Base-by-base conservation (phyloP, 2,329 filamentous ascomycete species). In the Pseudopithomyces maydicus region DNA sequence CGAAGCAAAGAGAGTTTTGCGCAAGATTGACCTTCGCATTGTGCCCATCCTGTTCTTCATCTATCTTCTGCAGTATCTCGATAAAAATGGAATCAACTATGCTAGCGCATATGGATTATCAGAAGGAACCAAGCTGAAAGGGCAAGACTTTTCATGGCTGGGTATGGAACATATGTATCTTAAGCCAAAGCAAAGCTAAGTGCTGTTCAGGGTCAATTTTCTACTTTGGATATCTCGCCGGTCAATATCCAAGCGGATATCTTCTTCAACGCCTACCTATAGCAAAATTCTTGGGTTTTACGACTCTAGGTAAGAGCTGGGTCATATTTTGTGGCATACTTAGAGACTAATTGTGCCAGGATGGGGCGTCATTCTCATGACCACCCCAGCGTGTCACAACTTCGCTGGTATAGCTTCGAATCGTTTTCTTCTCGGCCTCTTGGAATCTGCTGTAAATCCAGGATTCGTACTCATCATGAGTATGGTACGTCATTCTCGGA, bases 81-180 rank as follows among this genome's bases (percentile, higher is more conserved):
- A 79, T 56, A 79, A 79, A 69, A 81, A 81, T 64, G 76, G 77
- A 0, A 78, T 82, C 68, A 82, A 81, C 62, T 84, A 83, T 66
- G 80, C 81, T 7, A 36, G 35, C 54, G 78, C 79, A 0, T 84
- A 80, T 61, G 81, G 81, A 0, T 67, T 84, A 12, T 69, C 80
- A 42, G 67, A 80, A 33, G 81, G 78, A 1, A 82, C 80, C 0
- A 69, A 83, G 52, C 72, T 85, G 12, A 66, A 58, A 17, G 60
- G 57, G 4, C 59, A 62, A 20, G 62, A 65, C 23, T 65, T 65
- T 48, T 58, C 64, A 51, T 59, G 62, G 62, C 49, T 64, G 7
- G 62, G 62, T 61, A 51, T 4, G 45, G 15, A 35, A 20, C 43
- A 23, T 67, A 15, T 19, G 43, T 44, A 17, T 39, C 29, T 20